Evolutionary conservation across 495 filamentous ascomycete species (phyloP), one percentile per base, ranked within the genome.

Genomic region (Cryomyces antarcticus): DNA sequence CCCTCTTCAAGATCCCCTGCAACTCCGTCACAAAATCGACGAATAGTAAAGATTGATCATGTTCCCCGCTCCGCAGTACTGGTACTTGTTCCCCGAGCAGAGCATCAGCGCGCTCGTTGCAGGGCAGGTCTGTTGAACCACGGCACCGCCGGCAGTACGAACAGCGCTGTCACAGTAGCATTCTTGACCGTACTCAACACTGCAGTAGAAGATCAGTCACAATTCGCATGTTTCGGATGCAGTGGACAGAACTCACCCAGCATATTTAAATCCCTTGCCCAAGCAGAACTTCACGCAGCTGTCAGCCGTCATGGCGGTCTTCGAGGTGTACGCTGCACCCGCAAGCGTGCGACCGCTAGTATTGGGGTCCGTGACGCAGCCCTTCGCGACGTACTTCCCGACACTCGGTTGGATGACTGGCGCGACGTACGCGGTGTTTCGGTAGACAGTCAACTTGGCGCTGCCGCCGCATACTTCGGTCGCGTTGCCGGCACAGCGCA

Each of bases 381-480:
- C 31, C 30, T 46, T 28, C 9, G 43, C 29, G 24, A 13, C 24
- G 30, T 44, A 52, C 40, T 49, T 49, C 4, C 50, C 50, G 9
- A 49, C 38, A 30, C 28, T 31, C 5, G 43, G 13, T 33, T 42
- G 38, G 6, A 31, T 35, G 7, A 13, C 28, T 4, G 50, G 50
- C 36, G 46, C 31, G 5, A 38, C 34, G 44, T 45, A 52, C 1
- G 6, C 37, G 4, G 44, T 45, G 30, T 49, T 53, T 24, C 44
- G 45, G 43, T 53, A 53, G 5, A 53, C 10, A 37, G 42, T 51
- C 5, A 52, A 13, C 17, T 29, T 49, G 5, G n/a, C 39, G 30
- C n/a, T 5, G 33, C 50, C 50, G 17, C 50, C 51, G 39, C 51
- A 53, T 13, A 48, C 37, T 30, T 53, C 44, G 6, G 38, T 30